Base-by-base conservation (phyloP, 2,329 filamentous ascomycete genomes). In the Fragosphaeria purpurea region DNA sequence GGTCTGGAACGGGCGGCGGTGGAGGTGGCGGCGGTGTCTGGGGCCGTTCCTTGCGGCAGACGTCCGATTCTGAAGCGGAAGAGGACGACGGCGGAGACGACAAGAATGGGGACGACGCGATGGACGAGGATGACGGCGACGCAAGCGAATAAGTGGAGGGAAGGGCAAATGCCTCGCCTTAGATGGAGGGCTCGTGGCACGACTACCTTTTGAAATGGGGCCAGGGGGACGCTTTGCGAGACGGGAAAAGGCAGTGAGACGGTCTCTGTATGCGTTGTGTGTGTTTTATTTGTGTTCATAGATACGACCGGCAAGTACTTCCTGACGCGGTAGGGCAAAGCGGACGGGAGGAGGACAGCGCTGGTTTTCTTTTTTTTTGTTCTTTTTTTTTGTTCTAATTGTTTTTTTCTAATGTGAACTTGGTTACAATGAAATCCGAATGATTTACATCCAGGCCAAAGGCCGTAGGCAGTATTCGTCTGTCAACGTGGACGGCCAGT, bases 1-100 rank as follows among this genome's bases (percentile, higher is more conserved):
- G 7, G 35, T 37, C 35, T 7, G 42, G 30, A 6, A 31, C 13
- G 5, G 42, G 42, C 8, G 34, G 34, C 6, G 13, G n/a, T 4
- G 34, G 13, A 13, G 35, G 13, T 9, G 35, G 47, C 33, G 40
- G 44, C 8, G 40, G 52, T 10, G 13, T 52, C 37, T 55, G 47
- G 48, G 53, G 53, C 12, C 50, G 41, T 47, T 55, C 53, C 6
- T 46, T 55, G 31, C 46, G 53, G 46, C 47, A 55, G 13, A 53
- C 33, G 1, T 45, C 48, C 0, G 55, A 56, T 11, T 47, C 44
- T 12, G 53, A 50, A 9, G 45, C 35, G 6, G 31, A 37, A 1
- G 48, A 48, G 1, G 41, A 45, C 5, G 41, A 51, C 1, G 33
- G 22, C 22, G 22, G 22, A 22, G 22, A 22, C 22, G 22, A 47